phyloP scores from a whole-genome alignment of 108 stramenopile genomes.

The Nannochloropsis oceanica region DNA sequence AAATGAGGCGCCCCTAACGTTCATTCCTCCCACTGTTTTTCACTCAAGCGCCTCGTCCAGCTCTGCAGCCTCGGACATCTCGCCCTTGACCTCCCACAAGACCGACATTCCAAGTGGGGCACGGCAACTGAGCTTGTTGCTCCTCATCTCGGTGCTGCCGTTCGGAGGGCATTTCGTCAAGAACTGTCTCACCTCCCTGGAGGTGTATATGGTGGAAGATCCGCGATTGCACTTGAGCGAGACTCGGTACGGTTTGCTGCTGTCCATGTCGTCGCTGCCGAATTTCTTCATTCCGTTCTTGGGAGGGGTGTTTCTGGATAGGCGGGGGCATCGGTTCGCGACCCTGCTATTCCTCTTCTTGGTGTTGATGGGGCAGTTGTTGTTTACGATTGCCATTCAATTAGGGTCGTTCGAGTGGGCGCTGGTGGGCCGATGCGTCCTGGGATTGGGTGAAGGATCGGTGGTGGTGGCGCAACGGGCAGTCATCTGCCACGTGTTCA shows the following conservation, averaged over 20 bases:
- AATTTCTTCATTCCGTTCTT: slow-evolving; percentile 28
- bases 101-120: not conserved
- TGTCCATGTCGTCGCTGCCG: slow-evolving; percentile 7
- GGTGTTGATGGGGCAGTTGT: slow-evolving; percentile 1
- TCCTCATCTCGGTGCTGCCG: slow-evolving; percentile 18
- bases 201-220: slow-evolving; percentile 23
- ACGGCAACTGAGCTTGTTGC: not conserved
- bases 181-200: slow-evolving; percentile 18
- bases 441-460: slow-evolving; percentile 6
- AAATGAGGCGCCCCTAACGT: not conserved
- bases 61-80: not conserved
- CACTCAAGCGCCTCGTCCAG: not conserved
- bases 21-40: not conserved
- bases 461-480: slow-evolving; percentile 15
- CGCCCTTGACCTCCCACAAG: not conserved
- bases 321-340: slow-evolving; percentile 2
- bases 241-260: slow-evolving; percentile 8
- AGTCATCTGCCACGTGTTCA: slow-evolving; percentile 17
- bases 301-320: slow-evolving; percentile 13
- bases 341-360: slow-evolving; percentile 8
- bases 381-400: slow-evolving; percentile 13
- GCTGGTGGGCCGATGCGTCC: not conserved
- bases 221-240: slow-evolving; percentile 6
- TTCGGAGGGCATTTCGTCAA: slow-evolving; percentile 32
- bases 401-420: slow-evolving; percentile 3